Evolutionary conservation across 768 basidiomycete genomes (phyloP).

Genomic region (Tylopilus vinaceipallidus): DNA sequence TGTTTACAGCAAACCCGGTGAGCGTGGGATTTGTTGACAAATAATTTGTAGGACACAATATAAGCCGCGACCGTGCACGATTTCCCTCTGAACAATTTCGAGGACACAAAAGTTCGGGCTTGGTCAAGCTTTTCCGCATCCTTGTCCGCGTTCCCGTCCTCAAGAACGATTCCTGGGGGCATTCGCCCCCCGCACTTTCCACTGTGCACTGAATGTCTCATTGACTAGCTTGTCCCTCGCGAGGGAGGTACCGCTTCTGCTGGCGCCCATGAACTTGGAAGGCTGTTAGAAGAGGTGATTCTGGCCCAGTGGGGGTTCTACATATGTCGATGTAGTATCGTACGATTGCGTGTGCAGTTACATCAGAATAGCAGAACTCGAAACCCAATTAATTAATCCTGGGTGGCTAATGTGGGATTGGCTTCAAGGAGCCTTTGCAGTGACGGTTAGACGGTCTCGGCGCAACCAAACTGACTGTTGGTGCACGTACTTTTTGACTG

Average conservation of each 20-base stretch:
- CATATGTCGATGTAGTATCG: constrained; percentile 18
- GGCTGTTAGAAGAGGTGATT: constrained; percentile 37
- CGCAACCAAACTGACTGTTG: too few relatives aligned
- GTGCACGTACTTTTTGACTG: too few relatives aligned
- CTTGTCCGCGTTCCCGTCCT: constrained; percentile 95
- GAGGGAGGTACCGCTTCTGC: constrained; percentile 68
- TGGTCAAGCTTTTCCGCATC: constrained; percentile 77
- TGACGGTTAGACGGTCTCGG: too few relatives aligned
- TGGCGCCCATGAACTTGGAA: constrained; percentile 64
- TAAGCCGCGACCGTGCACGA: background rate
- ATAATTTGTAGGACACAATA: constrained; percentile 33
- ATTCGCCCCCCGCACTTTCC: constrained; percentile 33
- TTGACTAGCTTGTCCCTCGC: constrained; percentile 42
- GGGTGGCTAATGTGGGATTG: too few relatives aligned
- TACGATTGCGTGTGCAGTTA: too few relatives aligned
- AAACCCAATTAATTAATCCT: too few relatives aligned
- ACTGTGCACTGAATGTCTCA: constrained; percentile 36
- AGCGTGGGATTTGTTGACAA: constrained; percentile 44
- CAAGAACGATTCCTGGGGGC: constrained; percentile 54
- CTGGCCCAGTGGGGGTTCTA: constrained; percentile 32
- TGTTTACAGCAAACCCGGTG: too few relatives aligned
- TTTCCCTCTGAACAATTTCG: constrained; percentile 61
- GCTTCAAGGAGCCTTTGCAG: too few relatives aligned
- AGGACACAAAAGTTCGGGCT: constrained; percentile 94
- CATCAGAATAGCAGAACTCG: too few relatives aligned